phyloP scores from a whole-genome alignment of 768 basidiomycete genomes.

The Suillus subluteus region DNA sequence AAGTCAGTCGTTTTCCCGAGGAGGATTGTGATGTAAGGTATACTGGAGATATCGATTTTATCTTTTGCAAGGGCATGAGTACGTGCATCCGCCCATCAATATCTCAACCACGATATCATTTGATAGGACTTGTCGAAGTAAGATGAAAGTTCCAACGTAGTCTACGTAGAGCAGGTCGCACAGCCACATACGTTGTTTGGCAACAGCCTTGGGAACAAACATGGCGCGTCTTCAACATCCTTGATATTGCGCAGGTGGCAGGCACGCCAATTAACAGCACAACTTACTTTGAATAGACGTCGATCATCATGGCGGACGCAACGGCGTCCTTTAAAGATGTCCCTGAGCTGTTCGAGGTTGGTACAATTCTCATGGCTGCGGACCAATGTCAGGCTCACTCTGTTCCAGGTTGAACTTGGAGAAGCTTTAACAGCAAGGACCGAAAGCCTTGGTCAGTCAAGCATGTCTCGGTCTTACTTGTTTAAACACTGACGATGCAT shows the following conservation, averaged over 20 bases:
- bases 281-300: conserved; percentile 11
- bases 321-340: conserved; percentile 83
- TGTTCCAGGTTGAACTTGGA: conserved; percentile 77
- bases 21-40: not conserved
- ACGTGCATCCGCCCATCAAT: not conserved
- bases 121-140: not conserved
- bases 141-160: not conserved
- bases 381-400: conserved; percentile 11
- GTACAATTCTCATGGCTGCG: conserved; percentile 18
- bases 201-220: conserved; percentile 25
- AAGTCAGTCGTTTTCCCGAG: not conserved
- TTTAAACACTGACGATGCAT: conserved; percentile 14
- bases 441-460: conserved; percentile 80
- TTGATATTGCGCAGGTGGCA: conserved; percentile 1
- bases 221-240: conserved; percentile 12
- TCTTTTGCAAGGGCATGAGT: not conserved
- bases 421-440: conserved; percentile 90
- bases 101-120: not conserved
- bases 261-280: not conserved
- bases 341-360: conserved; percentile 95
- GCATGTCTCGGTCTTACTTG: not conserved
- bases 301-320: conserved; percentile 53
- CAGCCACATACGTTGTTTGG: conserved; percentile 30
- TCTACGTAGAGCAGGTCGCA: not conserved
- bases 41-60: not conserved